phyloP scores from a whole-genome alignment of 768 basidiomycete species.

The Mrakia hoshinonis region DNA sequence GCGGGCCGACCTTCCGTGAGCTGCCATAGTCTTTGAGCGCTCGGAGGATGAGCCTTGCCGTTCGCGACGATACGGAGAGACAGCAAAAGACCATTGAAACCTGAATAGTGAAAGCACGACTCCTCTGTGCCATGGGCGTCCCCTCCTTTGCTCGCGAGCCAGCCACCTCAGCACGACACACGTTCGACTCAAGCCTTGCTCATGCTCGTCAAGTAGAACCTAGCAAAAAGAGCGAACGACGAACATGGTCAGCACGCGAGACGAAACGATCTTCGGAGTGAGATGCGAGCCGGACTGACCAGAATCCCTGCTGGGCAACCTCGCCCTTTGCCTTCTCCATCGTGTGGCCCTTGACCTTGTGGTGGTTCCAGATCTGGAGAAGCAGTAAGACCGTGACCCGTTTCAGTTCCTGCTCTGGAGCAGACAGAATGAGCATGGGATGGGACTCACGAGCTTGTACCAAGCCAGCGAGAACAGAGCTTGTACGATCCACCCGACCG shows the following conservation, averaged over 20 bases:
- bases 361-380: conserved; percentile 64
- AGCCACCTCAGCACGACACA: too few species aligned
- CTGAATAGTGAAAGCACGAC: too few species aligned
- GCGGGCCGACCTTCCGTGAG: too few species aligned
- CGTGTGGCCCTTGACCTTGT: conserved; percentile 74
- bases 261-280: not conserved
- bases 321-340: conserved; percentile 42
- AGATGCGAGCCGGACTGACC: not conserved
- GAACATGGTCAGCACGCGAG: not conserved
- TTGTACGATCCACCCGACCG: conserved; percentile 80
- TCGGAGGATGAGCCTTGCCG: too few species aligned
- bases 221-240: not conserved
- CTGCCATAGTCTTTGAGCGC: too few species aligned
- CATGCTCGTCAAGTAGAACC: conserved; percentile 24
- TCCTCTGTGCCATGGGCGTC: too few species aligned
- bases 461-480: conserved; percentile 43
- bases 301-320: conserved; percentile 27
- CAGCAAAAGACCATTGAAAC: too few species aligned
- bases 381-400: not conserved
- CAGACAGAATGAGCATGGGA: conserved; percentile 5
- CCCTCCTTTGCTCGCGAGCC: too few species aligned
- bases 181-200: not conserved
- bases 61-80: too few species aligned
- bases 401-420: conserved; percentile 16
- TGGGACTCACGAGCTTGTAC: conserved; percentile 7